Evolutionary conservation across 805 yeast species (phyloP), one percentile per base, ranked within the genome.

Genomic region (Cyberlindnera bimundalis): DNA sequence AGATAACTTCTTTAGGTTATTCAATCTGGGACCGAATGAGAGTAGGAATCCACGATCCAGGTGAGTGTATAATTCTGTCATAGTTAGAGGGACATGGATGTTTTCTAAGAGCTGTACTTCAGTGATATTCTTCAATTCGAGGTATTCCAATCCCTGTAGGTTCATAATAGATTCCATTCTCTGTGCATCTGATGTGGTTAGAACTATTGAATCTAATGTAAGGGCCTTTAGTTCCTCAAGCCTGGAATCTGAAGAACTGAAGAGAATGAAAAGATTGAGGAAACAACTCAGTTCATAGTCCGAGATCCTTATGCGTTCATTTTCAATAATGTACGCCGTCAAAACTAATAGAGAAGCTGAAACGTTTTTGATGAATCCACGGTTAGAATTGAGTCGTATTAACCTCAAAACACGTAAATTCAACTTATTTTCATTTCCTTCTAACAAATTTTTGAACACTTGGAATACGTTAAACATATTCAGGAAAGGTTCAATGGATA

Each of bases 401-500:
- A 56, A 39, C 27, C 44, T 38, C 18, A 58, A 34, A 1, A 40
- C 34, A 10, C 38, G 44, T 19, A 58, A 34, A 6, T 40, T 43
- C 9, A 42, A 33, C 10, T n/a, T 20, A 18, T 29, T 36, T 18
- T 38, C 31, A 4, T 35, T 29, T 12, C 46, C 51, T 16, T 38
- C 40, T 6, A 51, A 19, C 7, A 49, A n/a, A 35, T 40, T 40
- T n/a, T 39, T 37, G 27, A 54, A 51, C 11, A 51, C 37, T 13
- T 48, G 46, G 19, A 33, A 36, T 13, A 70, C 50, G 28, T 56
- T 59, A 5, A 17, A 37, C 3, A 64, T 54, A 39, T 56, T 59
- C 7, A 49, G 37, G 37, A 66, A 67, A 2, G 74, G 71, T 18
- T 61, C 58, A 14, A 71, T 46, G 18, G 66, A 65, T 13, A 71